Base-by-base conservation (phyloP, 352 stramenopile genomes). In the Halophytophthora batemanensis region DNA sequence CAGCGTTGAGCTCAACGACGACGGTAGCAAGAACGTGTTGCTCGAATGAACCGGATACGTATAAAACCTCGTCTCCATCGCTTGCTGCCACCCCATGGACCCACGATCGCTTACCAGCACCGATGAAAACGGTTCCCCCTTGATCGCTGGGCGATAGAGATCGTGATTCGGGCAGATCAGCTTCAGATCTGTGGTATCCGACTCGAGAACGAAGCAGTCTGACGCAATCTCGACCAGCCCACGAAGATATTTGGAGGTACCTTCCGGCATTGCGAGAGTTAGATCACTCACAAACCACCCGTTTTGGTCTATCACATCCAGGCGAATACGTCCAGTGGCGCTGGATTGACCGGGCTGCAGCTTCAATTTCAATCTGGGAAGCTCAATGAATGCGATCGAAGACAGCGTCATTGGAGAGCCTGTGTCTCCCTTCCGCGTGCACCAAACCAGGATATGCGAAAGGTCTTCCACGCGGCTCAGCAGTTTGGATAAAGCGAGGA, bases 21-120 rank as follows among this genome's bases (percentile, higher is more conserved):
- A 93, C 18, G 95, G 97, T 15, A 98, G 81, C 34, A 99, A 53
- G 54, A 98, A 98, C 2, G 84, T 92, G 45, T 87, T 71, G 15
- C 93, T 98, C 22, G 93, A 97, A 69, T 99, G 97, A 41, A 99
- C 90, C 15, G 96, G 96, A 68, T 99, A 99, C 19, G 98, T 75
- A 69, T 99, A 99, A 55, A 97, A 98, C 29, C 96, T 82, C 45
- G 86, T 93, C 43, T 94, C 80, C 78, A 97, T 95, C 6, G 82
- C 76, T 48, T 95, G 84, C 54, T 96, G 78, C 87, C 87, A 96
- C 0, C 71, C 80, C 25, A 78, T 59, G 2, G 86, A 93, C 3
- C 66, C 69, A n/a, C 89, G 71, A 44, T 96, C 81, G 0, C 84
- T 77, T 10, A 95, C 67, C 1, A 96, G 56, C 1, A 87, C 60